Conservation (phyloP, 441 rosid species). For the Kokia cookei region DNA sequence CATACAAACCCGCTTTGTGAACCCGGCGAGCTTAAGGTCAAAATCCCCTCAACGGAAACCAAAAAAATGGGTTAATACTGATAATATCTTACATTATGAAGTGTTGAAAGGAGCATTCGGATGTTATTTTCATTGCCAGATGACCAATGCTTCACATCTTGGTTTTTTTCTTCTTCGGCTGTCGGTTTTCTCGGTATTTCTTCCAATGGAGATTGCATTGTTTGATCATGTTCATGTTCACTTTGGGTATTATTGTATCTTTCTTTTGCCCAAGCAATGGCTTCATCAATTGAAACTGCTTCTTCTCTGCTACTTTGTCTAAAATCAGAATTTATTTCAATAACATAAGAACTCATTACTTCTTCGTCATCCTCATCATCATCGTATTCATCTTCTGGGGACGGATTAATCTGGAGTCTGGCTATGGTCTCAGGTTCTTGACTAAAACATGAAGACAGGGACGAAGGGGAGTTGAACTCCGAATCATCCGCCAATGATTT, state of each 20-base stretch:
- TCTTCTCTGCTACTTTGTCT: slow-evolving; percentile 47
- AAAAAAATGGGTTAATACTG: neutral
- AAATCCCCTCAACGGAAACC: too few relatives aligned
- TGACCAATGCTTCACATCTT: slow-evolving; percentile 66
- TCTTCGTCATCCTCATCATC: slow-evolving; percentile 53
- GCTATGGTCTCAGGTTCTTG: slow-evolving; percentile 32
- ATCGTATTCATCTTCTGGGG: slow-evolving; percentile 21
- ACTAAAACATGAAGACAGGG: slow-evolving; percentile 55
- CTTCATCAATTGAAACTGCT: slow-evolving; percentile 77
- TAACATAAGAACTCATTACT: slow-evolving; percentile 72
- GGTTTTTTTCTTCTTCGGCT: slow-evolving; percentile 40
- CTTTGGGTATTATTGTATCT: slow-evolving; percentile 35
- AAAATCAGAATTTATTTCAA: slow-evolving; percentile 66
- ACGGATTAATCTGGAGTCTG: neutral
- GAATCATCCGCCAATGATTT: slow-evolving; percentile 44
- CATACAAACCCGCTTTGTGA: too few relatives aligned
- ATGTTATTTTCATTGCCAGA: slow-evolving; percentile 74
- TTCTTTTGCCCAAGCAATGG: slow-evolving; percentile 96
- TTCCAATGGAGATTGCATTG: slow-evolving; percentile 18
- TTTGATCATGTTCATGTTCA: slow-evolving; percentile 11
- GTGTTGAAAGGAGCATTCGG: slow-evolving; percentile 64
- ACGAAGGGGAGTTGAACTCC: slow-evolving; percentile 64
- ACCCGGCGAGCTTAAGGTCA: too few relatives aligned
- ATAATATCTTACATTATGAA: slow-evolving; percentile 52
- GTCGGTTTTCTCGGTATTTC: slow-evolving; percentile 29